Base-by-base conservation (phyloP, 208 protist species). In the Strigomonas oncopelti region DNA sequence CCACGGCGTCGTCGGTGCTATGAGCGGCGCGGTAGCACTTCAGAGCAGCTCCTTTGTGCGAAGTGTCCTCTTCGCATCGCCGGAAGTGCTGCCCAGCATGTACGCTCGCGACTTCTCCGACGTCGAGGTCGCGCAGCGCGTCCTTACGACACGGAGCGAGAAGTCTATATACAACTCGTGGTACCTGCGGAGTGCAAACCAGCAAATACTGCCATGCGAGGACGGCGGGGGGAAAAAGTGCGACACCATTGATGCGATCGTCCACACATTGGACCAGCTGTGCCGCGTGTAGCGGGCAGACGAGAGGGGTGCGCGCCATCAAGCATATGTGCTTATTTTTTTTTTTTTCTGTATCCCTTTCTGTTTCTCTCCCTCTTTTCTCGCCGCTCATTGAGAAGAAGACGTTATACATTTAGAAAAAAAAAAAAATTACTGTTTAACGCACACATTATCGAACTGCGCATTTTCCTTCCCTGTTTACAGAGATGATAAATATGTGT, bases 161-260 rank as follows among this genome's bases (percentile, higher is more conserved):
- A 57, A 60, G 16, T 77, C 70, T 11, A 7, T 68, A 1, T 72
- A 79, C 52, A 67, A 70, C 11, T 71, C 61, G 38, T 81, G 73
- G 69, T 87, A 80, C 48, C 38, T 87, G 34, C 74, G 73, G 18
- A 74, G 63, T 22, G 61, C 58, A 0, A 64, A 69, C 22, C 73
- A 56, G 31, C 78, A 87, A 29, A 79, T 63, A 25, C 64, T 90
- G 11, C 81, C 79, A 1, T 90, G 85, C 72, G 16, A 48, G 20
- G 5, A 52, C 1, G 65, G 64, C n/a, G 70, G 64, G 24, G 70
- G 64, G 24, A 69, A 34, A 3, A 61, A 24, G 18, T 87, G 81
- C 31, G 67, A 83, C 36, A 69, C 51, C 45, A 74, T 85, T 18
- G 71, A 84, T 25, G 66, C 54, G 13, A 83, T 78, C 13, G 71